Evolutionary conservation across 2,329 filamentous ascomycete species (phyloP), one percentile per base, ranked within the genome.

Genomic region (Apiospora saccharicola): DNA sequence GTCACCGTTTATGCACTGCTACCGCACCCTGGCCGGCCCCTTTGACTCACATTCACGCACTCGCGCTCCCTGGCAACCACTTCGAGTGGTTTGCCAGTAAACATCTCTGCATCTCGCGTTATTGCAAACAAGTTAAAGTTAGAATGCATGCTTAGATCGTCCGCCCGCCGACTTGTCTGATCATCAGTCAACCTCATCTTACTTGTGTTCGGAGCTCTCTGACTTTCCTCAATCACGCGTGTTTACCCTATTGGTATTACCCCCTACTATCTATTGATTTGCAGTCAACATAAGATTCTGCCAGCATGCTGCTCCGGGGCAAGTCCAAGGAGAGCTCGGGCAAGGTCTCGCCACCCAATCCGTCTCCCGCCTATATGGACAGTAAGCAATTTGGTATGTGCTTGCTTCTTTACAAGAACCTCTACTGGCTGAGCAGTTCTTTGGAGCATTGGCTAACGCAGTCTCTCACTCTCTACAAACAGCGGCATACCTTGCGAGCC

Each of bases 401-500:
- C 46, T 49, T 22, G 72, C 71, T 74, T 71, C 70, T 57, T 67
- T 46, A 43, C 67, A 41, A 49, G 43, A 71, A 53, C 72, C 68
- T 69, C 70, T 30, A 53, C 57, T 67, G 37, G 16, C 44, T 13
- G 34, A 70, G 74, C 68, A 72, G 75, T 72, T 74, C 73, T n/a
- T 26, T 13, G 57, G 34, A 46, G 68, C 37, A 72, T 67, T n/a
- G 57, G 57, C 68, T 68, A 57, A 73, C 74, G 69, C 74, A 51
- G 24, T 26, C 46, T 13, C 34, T 47, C 46, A 13, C 57, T 41
- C 57, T 53, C 64, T 49, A 47, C 57, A 10, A 75, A 73, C 82
- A 94, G 93, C 91, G 75, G 86, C 86, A 73, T 95, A 94, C 81
- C 88, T 95, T 47, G 86, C 91, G 76, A 90, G 91, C 76, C 88